These are phyloP conservation scores for Coccomyxa subellipsoidea DNA, from an alignment of 163 green algal species.

Conservation along the genomic window DNA sequence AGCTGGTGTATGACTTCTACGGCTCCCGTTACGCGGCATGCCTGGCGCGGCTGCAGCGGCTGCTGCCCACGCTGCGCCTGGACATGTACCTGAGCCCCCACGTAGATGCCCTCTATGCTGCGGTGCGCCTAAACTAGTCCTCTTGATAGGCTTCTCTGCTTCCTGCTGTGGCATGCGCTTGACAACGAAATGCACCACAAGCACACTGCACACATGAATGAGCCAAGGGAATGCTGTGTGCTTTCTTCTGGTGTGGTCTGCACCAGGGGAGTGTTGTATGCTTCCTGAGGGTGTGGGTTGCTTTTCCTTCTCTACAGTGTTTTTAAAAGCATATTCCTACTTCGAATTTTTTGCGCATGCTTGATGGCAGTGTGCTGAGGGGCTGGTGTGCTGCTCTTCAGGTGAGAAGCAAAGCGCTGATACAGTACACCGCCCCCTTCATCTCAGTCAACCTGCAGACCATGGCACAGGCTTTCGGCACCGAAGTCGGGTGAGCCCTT, in stretches of 20 bases:
- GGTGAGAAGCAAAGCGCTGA: constrained; percentile 61
- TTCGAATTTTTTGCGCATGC: no score
- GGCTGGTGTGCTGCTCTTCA: constrained; percentile 16
- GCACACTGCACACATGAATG: no score
- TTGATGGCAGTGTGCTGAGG: no score
- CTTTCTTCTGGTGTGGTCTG: no score
- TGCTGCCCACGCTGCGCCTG: constrained; percentile 53
- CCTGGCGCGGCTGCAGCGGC: constrained; percentile 50
- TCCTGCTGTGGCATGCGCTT: no score
- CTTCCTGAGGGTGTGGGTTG: no score
- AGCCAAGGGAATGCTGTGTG: no score
- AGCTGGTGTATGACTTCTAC: constrained; percentile 73
- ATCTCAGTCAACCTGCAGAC: constrained; percentile 60
- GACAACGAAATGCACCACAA: no score
- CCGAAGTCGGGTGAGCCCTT: constrained; percentile 39
- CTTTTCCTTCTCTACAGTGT: no score
- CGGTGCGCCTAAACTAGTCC: not conserved
- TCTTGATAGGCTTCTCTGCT: no score
- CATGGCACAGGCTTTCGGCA: constrained; percentile 79
- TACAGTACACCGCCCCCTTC: constrained; percentile 79
- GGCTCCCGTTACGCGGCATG: constrained; percentile 61
- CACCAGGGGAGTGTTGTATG: no score
- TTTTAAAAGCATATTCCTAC: no score
- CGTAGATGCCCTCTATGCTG: constrained; percentile 17
- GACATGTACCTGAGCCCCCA: constrained; percentile 66